Base-by-base conservation (phyloP, 495 filamentous ascomycete species). In the Tuber brumale region DNA sequence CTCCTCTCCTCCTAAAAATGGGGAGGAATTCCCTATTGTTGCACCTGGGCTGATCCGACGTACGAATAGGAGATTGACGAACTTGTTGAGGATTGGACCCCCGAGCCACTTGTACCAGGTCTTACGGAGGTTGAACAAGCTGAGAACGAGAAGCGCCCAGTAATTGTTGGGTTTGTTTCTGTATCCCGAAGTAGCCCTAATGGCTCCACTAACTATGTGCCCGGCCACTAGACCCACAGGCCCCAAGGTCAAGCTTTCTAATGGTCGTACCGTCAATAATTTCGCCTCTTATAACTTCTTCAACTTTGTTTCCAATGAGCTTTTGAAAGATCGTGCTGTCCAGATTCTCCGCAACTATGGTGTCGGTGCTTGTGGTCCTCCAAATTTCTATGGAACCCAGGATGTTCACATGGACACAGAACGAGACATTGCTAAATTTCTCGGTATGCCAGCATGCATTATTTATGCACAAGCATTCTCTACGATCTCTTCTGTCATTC, bases 341-440 rank as follows among this genome's bases (percentile, higher is more conserved):
- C 91, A 94, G 82, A 95, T 94, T 9, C 88, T 99, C 39, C 92
- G 95, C 72, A 95, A 91, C 76, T 98, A 99, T 81, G 95, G 95
- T 66, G 96, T 98, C 48, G 95, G 95, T 35, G 94, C 95, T 72
- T 99, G 95, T 84, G 94, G 94, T 46, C 95, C 95, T 3, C 95
- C 95, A 21, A 93, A 95, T 48, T 99, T 99, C 86, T 99, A 99
- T 86, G 95, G 94, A 73, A 98, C 93, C 39, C 96, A 99, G 83
- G 95, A 99, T 85, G 94, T 99, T 31, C 96, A 99, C 84, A 94
- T 97, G 89, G 93, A 95, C 86, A 93, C 92, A 3, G 96, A 99
- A 84, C 91, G 92, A 61, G 94, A 99, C 84, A 94, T 99, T 83
- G 93, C 95, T 5, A 87, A 91, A 35, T 95, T 92, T 84, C 84